phyloP scores from a whole-genome alignment of 2,329 filamentous ascomycete genomes.

The Macroventuria anomochaeta region DNA sequence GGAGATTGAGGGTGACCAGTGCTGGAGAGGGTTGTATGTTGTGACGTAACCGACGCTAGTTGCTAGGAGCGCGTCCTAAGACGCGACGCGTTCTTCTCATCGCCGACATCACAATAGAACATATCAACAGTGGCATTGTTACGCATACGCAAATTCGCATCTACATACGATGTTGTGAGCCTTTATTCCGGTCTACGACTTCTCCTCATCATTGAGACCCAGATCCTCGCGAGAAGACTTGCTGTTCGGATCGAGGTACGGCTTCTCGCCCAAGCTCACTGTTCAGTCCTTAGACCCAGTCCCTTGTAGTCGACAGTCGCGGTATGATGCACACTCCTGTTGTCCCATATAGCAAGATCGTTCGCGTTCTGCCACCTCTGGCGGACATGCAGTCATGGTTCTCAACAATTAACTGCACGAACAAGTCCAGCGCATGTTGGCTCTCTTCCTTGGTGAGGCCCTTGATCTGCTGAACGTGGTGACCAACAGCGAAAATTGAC shows the following conservation, averaged over 20 bases:
- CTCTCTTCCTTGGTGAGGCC: conserved; percentile 54
- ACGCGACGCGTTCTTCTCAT: background rate
- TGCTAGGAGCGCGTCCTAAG: background rate
- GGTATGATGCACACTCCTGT: conserved; percentile 63
- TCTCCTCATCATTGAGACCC: conserved; percentile 5
- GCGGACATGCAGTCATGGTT: conserved; percentile 61
- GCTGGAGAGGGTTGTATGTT: background rate
- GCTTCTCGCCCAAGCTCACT: conserved; percentile 65
- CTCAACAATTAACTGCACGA: conserved; percentile 51
- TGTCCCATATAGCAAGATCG: conserved; percentile 68
- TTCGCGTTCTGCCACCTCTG: conserved; percentile 59
- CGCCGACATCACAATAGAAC: background rate
- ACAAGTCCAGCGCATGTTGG: conserved; percentile 52
- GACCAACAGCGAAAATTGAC: conserved; percentile 57
- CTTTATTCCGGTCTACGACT: background rate
- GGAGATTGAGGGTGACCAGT: background rate
- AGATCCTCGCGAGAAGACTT: conserved; percentile 53
- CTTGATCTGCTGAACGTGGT: conserved; percentile 52
- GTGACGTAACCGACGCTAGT: background rate
- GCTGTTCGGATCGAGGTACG: conserved; percentile 62
- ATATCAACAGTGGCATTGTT: background rate
- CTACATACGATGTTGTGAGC: no score
- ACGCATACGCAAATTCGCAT: no score
- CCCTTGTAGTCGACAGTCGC: conserved; percentile 68
- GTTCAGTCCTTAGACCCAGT: conserved; percentile 61